Conservation (phyloP, 495 filamentous ascomycete species). For the Barbatosphaeria neglecta region DNA sequence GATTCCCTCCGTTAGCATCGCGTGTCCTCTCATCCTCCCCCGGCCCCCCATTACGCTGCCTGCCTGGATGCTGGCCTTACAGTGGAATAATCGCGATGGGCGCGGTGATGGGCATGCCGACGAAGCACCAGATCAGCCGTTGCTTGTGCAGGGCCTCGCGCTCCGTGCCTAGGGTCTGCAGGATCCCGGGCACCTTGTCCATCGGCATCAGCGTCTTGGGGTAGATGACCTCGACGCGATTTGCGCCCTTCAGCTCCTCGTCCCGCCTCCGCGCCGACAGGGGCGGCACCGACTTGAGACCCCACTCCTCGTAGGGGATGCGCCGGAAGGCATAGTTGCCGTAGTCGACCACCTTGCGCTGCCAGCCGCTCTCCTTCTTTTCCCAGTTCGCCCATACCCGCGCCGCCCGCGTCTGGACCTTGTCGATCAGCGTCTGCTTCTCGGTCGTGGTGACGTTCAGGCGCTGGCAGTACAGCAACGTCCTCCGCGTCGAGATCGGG, state of each 20-base stretch:
- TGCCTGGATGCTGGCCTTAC: constrained; percentile 38
- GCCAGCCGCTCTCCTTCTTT: constrained; percentile 71
- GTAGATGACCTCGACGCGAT: constrained; percentile 66
- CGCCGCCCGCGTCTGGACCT: constrained; percentile 53
- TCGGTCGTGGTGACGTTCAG: constrained; percentile 34
- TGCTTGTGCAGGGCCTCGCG: constrained; percentile 64
- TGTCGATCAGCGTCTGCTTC: constrained; percentile 48
- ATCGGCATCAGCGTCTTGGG: constrained; percentile 56
- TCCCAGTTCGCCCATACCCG: constrained; percentile 80
- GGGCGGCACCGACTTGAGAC: constrained; percentile 85
- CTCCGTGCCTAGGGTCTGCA: constrained; percentile 63
- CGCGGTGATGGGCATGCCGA: constrained; percentile 71
- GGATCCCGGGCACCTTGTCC: constrained; percentile 45
- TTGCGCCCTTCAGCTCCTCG: constrained; percentile 49
- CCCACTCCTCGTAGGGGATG: constrained; percentile 96
- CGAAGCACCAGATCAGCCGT: constrained; percentile 66
- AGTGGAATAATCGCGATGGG: constrained; percentile 75
- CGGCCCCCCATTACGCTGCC: too few species aligned
- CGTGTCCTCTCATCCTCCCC: too few species aligned
- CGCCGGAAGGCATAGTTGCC: constrained; percentile 76
- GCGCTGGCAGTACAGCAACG: constrained; percentile 87
- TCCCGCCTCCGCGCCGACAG: constrained; percentile 53
- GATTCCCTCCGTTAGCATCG: background rate
- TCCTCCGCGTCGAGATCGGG: constrained; percentile 80
- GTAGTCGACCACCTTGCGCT: constrained; percentile 70